Base-by-base conservation (phyloP, 1,139 yeast species). In the Sugiyamaella japonica region DNA sequence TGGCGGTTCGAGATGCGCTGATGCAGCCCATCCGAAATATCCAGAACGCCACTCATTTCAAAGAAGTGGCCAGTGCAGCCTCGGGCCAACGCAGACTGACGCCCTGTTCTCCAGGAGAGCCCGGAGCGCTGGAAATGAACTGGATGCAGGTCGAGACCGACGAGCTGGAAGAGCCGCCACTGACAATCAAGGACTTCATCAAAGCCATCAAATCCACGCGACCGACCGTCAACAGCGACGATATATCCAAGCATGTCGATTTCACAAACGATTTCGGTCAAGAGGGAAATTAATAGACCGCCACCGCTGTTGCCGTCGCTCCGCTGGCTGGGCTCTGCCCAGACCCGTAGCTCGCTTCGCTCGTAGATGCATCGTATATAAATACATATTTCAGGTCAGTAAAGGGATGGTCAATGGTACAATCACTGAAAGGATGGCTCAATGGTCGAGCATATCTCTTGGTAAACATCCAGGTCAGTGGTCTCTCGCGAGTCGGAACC, bases 21-120 rank as follows among this genome's bases (percentile, higher is more conserved):
- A 95, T 95, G 99, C 95, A 91, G 70, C 99, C 99, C 1, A 89
- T 95, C 56, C 81, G 99, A 65, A 90, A 90, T 69, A 90, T 95
- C 60, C 99, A 93, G 71, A 86, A 83, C 65, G 98, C 99, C 0
- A 95, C 99, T 0, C 99, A 95, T 75, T 95, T 95, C 75, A 88
- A 86, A 47, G 76, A 72, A 50, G 62, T 61, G 16, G 62, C 65
- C 12, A 70, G 70, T 38, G 72, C 73, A 7, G 71, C 72, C 7
- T 69, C 68, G 13, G 73, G 75, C 49, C 74, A 74, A 25, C 61
- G 70, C 68, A 80, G 82, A 68, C 78, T 83, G 51, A 89, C 93
- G 15, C 99, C 99, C 1, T 95, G 99, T 66, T 90, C 98, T 0
- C 99, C 99, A 0, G 99, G 99, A 10, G 97, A 89, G 62, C 72